Evolutionary conservation across 805 yeast genomes (phyloP).

Genomic region (Torulaspora delbrueckii): DNA sequence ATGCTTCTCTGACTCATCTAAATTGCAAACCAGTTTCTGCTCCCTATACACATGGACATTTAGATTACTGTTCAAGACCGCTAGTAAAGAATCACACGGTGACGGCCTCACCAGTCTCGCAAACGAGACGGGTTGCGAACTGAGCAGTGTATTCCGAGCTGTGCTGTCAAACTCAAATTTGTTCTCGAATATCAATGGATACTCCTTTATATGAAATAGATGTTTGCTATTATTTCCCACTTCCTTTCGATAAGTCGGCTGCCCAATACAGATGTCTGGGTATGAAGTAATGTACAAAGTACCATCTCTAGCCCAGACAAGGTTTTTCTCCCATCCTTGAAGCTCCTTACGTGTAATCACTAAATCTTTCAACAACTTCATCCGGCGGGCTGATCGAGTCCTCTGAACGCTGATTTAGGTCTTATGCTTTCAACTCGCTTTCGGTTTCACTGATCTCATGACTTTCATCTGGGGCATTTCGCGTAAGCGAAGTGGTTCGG

Average conservation of each 20-base stretch:
- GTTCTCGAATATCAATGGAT: conserved; percentile 20
- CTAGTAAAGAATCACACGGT: conserved; percentile 18
- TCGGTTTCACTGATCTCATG: not conserved
- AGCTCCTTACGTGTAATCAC: conserved; percentile 27
- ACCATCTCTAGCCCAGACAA: conserved; percentile 32
- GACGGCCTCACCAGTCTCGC: conserved; percentile 22
- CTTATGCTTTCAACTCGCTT: not conserved
- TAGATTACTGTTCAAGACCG: conserved; percentile 29
- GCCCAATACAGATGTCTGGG: conserved; percentile 28
- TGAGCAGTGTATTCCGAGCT: conserved; percentile 23
- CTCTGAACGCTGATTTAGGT: not conserved
- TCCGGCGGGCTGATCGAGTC: not conserved
- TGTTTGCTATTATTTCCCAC: conserved; percentile 19
- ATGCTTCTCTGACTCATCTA: conserved; percentile 19
- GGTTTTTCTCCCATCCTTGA: conserved; percentile 25
- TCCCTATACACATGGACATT: conserved; percentile 25
- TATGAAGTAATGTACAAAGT: conserved; percentile 25
- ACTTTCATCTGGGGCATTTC: not conserved
- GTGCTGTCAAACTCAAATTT: conserved; percentile 28
- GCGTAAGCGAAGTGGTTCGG: not conserved
- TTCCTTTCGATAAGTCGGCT: conserved; percentile 25
- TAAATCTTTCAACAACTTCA: conserved; percentile 31
- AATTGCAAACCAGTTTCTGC: conserved; percentile 10
- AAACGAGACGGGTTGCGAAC: conserved; percentile 29
- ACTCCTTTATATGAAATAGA: conserved; percentile 28